phyloP scores from a whole-genome alignment of 495 filamentous ascomycete genomes.

The Lindgomyces ingoldianus region DNA sequence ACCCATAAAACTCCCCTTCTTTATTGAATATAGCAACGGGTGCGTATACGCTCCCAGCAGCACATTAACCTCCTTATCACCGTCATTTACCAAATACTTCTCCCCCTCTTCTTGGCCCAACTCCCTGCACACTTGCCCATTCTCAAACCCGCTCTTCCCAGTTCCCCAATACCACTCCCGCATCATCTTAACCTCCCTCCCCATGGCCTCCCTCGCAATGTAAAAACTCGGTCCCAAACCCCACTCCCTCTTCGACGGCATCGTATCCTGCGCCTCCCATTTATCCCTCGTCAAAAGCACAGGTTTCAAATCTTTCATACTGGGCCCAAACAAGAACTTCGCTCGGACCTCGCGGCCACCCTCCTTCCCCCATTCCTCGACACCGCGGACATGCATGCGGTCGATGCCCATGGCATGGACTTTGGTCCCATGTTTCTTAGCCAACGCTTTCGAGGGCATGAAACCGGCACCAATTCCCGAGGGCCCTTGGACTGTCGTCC shows the following conservation, averaged over 20 bases:
- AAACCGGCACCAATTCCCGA: neutral
- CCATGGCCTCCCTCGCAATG: conserved; percentile 46
- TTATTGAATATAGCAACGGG: conserved; percentile 50
- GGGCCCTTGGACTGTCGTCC: neutral
- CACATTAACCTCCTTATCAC: conserved; percentile 47
- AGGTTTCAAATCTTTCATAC: conserved; percentile 48
- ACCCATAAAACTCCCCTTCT: conserved; percentile 47
- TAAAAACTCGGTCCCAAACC: conserved; percentile 50
- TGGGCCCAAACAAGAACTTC: conserved; percentile 30
- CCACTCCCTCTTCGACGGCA: conserved; percentile 50
- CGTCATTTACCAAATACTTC: conserved; percentile 50
- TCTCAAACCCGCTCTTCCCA: conserved; percentile 45
- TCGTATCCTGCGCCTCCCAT: conserved; percentile 52
- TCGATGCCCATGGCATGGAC: conserved; percentile 1
- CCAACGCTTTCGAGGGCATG: neutral
- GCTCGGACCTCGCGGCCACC: conserved; percentile 14
- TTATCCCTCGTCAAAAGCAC: conserved; percentile 52
- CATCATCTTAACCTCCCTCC: conserved; percentile 50
- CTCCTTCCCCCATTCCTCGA: conserved; percentile 3
- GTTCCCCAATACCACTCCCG: conserved; percentile 61
- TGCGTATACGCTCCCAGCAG: conserved; percentile 55
- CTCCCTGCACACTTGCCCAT: conserved; percentile 38
- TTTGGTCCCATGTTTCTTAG: neutral
- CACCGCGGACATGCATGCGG: conserved; percentile 15
- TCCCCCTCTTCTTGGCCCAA: conserved; percentile 34